phyloP scores from a whole-genome alignment of 1,284 basidiomycete genomes.

The Rhodotorula sp. region DNA sequence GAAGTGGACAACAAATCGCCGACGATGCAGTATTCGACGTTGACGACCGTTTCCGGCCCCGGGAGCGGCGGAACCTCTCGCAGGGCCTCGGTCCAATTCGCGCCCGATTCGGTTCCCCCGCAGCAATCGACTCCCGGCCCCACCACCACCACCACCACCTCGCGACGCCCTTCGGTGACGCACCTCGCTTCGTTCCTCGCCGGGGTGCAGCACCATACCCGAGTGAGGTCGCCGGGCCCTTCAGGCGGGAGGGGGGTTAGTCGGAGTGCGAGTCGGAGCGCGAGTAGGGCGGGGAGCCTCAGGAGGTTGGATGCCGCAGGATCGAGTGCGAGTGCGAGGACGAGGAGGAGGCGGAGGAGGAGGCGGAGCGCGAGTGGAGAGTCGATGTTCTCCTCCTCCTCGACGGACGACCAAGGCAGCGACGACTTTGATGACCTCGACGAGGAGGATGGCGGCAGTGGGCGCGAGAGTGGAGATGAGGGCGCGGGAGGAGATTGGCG shows the following conservation, averaged over 20 bases:
- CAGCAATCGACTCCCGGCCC: not conserved
- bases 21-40: not conserved
- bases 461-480: not conserved
- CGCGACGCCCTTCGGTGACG: slow-evolving; percentile 24
- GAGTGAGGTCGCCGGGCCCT: slow-evolving; percentile 30
- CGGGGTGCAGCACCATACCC: slow-evolving; percentile 40
- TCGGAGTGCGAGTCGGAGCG: slow-evolving; percentile 16
- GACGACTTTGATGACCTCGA: not conserved
- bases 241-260: slow-evolving; percentile 35
- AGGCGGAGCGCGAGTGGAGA: slow-evolving; percentile 9
- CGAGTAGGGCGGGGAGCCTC: not conserved
- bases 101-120: not conserved
- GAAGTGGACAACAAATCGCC: not conserved
- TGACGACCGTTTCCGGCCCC: not conserved
- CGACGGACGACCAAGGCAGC: slow-evolving; percentile 7
- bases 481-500: no score
- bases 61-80: slow-evolving; percentile 4
- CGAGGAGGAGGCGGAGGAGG: slow-evolving; percentile 5
- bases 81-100: slow-evolving; percentile 15
- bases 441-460: not conserved
- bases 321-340: not conserved
- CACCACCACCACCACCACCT: not conserved
- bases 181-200: slow-evolving; percentile 38
- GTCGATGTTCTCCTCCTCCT: slow-evolving; percentile 12
- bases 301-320: not conserved